Base-by-base conservation (phyloP, 1,284 basidiomycete genomes). In the Marasmius tenuissimus region DNA sequence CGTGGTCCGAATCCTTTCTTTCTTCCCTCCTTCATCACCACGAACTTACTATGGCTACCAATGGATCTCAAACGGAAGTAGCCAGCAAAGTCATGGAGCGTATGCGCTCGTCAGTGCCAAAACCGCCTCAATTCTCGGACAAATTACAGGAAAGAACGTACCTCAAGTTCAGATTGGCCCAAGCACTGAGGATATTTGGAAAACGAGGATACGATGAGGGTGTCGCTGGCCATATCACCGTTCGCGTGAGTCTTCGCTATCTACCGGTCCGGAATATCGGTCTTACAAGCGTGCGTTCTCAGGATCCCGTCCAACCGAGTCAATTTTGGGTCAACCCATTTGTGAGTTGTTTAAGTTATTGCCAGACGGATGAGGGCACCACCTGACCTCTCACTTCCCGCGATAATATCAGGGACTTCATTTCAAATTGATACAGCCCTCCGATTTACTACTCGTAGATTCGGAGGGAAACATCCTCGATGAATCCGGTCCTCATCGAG, bases 151-250 rank as follows among this genome's bases (percentile, higher is more conserved):
- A 86, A 70, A 73, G 83, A 22, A 74, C 76, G 61, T 81, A 74
- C 57, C 68, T 82, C 58, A 86, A 86, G 71, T 83, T 84, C 66
- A 72, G 83, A 34, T 76, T 87, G 35, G 84, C 81, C 51, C 81
- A 74, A 69, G 78, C 82, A 0, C 79, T 81, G 68, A 73, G 84
- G 48, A 81, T 84, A 58, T 84, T 82, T 61, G 78, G 58, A 9
- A 38, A 59, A 18, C 49, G 50, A 37, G 49, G 50, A 9, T 47
- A 53, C 18, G 42, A 38, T 61, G 86, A 88, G 65, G 85, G 85
- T 8, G 76, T 83, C 16, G 81, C 84, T 4, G 85, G 85, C 0
- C 86, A 88, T 69, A 83, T 89, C 63, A 89, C 86, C 20, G 82
- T 87, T 53, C 78, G 85, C 64, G 81, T 38, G 20, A 47, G 35